Conservation (phyloP, 1,284 basidiomycete genomes). For the Hymenochaete sp. region DNA sequence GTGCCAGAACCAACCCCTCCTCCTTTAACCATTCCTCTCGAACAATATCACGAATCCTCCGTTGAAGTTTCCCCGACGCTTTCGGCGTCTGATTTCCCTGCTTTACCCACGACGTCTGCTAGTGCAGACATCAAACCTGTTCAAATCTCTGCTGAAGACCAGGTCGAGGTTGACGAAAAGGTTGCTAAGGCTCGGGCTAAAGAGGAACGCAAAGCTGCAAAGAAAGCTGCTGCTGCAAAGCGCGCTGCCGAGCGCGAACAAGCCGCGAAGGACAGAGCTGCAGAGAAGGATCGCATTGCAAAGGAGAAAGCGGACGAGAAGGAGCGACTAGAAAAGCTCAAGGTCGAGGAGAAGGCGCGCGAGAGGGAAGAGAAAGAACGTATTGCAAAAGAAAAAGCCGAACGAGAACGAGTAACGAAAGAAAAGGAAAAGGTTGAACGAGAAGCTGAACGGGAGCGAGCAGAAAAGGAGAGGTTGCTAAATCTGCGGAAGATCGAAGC, state of each 20-base stretch:
- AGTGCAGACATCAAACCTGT: conserved; percentile 25
- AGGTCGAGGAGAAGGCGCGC: conserved; percentile 31
- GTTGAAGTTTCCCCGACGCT: conserved; percentile 35
- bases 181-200: conserved; percentile 22
- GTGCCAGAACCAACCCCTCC: conserved; percentile 44
- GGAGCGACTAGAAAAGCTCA: conserved; percentile 22
- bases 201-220: conserved; percentile 32
- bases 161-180: conserved; percentile 28
- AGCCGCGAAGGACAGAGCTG: conserved; percentile 28
- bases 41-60: background rate
- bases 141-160: conserved; percentile 23
- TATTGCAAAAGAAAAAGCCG: conserved; percentile 28
- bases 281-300: conserved; percentile 24
- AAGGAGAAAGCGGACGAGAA: conserved; percentile 21
- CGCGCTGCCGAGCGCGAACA: conserved; percentile 29
- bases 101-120: conserved; percentile 31
- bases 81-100: conserved; percentile 68
- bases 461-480: conserved; percentile 22
- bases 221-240: conserved; percentile 23
- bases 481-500: conserved; percentile 22
- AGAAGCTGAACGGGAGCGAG: conserved; percentile 22
- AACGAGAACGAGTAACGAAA: conserved; percentile 26
- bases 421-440: conserved; percentile 25
- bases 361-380: conserved; percentile 31
- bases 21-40: too few relatives aligned